Evolutionary conservation across 1,284 basidiomycete species (phyloP).

Genomic region (Microbotryum intermedium): DNA sequence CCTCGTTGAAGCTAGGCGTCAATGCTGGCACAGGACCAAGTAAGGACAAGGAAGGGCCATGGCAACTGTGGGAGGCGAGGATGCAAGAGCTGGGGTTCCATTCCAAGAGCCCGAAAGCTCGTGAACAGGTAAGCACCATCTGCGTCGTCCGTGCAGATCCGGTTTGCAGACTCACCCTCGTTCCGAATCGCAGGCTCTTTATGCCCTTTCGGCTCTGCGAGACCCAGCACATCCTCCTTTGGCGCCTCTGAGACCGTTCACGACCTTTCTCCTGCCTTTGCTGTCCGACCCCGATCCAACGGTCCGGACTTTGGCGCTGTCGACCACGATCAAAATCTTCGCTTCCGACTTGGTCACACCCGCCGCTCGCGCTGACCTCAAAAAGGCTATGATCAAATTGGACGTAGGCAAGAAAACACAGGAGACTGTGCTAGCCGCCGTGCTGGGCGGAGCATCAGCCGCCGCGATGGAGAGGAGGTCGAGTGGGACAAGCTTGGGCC

Average conservation of each 20-base stretch:
- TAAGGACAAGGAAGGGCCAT: conserved; percentile 56
- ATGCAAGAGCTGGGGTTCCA: conserved; percentile 67
- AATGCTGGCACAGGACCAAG: conserved; percentile 44
- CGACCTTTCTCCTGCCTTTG: conserved; percentile 67
- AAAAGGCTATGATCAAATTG: conserved; percentile 79
- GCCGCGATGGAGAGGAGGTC: not conserved
- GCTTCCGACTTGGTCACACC: conserved; percentile 69
- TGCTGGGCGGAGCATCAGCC: conserved; percentile 34
- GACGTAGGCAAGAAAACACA: conserved; percentile 73
- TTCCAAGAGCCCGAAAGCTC: conserved; percentile 49
- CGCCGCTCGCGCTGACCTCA: conserved; percentile 80
- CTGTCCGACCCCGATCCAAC: conserved; percentile 83
- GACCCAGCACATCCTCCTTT: conserved; percentile 49
- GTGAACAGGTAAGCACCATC: conserved; percentile 58
- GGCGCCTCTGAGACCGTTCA: conserved; percentile 75
- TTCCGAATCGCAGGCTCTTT: conserved; percentile 3
- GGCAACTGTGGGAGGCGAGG: conserved; percentile 63
- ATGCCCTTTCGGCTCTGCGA: conserved; percentile 14
- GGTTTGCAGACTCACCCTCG: not conserved
- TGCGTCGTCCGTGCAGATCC: too few species aligned
- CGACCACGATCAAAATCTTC: conserved; percentile 74
- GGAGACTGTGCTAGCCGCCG: conserved; percentile 43
- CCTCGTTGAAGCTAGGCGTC: conserved; percentile 48
- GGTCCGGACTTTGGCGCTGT: conserved; percentile 75
- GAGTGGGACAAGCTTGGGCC: not conserved